A percentile compares a stretch with the other conserved stretches of the same genome.
Evolutionary conservation across 1,139 yeast genomes (phyloP).

Genomic region (Saccharomycopsis crataegensis): DNA sequence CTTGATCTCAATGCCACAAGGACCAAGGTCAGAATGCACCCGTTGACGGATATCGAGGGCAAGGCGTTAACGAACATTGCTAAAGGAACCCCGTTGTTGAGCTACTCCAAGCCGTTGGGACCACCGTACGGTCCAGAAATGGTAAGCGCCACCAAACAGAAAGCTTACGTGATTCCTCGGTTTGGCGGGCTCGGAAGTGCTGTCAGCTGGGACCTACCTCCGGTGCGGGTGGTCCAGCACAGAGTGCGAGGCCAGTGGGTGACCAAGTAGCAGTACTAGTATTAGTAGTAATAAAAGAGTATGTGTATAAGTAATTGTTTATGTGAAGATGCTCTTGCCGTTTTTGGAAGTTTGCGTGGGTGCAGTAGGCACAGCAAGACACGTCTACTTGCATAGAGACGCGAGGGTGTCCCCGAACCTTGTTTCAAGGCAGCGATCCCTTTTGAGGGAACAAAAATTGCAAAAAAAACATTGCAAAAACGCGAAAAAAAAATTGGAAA

Average conservation of each 20-base stretch:
- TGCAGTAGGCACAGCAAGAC: neutral
- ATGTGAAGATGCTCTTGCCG: neutral
- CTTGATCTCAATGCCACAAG: constrained; percentile 36
- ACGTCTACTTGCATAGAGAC: too few relatives aligned
- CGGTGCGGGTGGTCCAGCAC: constrained; percentile 65
- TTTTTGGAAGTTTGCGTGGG: neutral
- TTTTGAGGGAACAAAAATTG: too few relatives aligned
- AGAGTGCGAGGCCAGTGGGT: constrained; percentile 57
- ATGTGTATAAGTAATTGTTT: too few relatives aligned
- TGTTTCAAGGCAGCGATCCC: too few relatives aligned
- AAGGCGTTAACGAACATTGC: constrained; percentile 74
- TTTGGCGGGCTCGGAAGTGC: constrained; percentile 84
- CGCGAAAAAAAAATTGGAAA: too few relatives aligned
- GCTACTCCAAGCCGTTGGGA: constrained; percentile 87
- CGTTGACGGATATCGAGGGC: constrained; percentile 70
- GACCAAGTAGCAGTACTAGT: constrained; percentile 17
- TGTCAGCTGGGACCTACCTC: constrained; percentile 90
- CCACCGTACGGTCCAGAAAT: constrained; percentile 81
- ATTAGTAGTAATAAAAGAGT: neutral
- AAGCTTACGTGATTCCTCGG: constrained; percentile 86
- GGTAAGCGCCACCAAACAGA: constrained; percentile 57
- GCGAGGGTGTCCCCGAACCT: too few relatives aligned
- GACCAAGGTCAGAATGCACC: constrained; percentile 59
- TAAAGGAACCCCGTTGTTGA: constrained; percentile 59
- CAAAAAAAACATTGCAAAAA: too few relatives aligned